Evolutionary conservation across 2,329 filamentous ascomycete genomes (phyloP), one percentile per base, ranked within the genome.

Genomic region (Nemania sp.): DNA sequence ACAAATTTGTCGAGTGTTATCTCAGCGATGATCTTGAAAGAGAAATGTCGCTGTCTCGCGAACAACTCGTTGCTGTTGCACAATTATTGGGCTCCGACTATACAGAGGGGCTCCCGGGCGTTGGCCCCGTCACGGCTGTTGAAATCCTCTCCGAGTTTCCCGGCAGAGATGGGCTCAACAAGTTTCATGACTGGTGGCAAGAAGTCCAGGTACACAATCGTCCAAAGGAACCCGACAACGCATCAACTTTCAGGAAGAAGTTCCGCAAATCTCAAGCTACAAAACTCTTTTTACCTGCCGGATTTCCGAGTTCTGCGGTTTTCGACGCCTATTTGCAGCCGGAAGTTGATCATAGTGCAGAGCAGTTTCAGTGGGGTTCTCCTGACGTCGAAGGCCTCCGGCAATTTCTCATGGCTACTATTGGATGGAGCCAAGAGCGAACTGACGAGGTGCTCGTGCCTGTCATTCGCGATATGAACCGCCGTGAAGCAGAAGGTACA

Each of bases 1-100:
- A 94, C 71, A 99, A 99, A 70, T 96, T 91, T 64, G 94, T 99
- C 36, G 94, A 99, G 74, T 97, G 94, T 73, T 99, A 97, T 68
- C 81, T 99, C 8, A 76, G 86, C 2, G 78, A 77, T 0, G 94
- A 99, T 66, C 78, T 99, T 0, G 90, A 96, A 65, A 89, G 89
- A 63, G 95, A 99, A 64, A 87, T 97, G 58, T 90, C 89, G 0
- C 82, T 99, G 0, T 88, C 90, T 3, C 84, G 93, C n/a, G 80
- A 88, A 49, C 90, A 93, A 66, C 84, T 99, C 47, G 96, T 99
- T 57, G 82, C 88, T 15, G 83, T 97, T 54, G 94, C 94, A 0
- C 92, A 97, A 67, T 80, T 99, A 0, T 81, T 99, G 0, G 94
- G 94, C 0, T 93, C 88, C 7, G 94, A 99, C 73, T 99, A 99